Evolutionary conservation across 2,329 filamentous ascomycete genomes (phyloP).

Genomic region (Emergomyces pasteurianus): DNA sequence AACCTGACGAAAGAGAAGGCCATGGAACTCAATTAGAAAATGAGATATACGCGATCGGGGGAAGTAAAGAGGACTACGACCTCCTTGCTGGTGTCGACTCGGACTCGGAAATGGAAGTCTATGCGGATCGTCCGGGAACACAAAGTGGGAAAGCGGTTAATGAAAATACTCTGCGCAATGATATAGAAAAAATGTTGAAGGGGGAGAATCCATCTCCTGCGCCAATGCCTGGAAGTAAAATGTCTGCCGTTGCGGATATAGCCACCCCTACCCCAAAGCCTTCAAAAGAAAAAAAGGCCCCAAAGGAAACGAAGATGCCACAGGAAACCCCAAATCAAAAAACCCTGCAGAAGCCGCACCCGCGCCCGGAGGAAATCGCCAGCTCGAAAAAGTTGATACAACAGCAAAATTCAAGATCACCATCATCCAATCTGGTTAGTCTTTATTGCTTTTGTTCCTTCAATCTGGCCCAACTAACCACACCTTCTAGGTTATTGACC

Average conservation of each 20-base stretch:
- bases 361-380: constrained; percentile 19
- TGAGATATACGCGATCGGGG: constrained; percentile 37
- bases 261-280: background rate
- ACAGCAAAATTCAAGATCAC: background rate
- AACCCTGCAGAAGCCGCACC: constrained; percentile 16
- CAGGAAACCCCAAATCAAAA: background rate
- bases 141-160: constrained; percentile 13
- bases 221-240: background rate
- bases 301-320: constrained; percentile 2
- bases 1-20: constrained; percentile 10
- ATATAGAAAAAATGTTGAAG: constrained; percentile 20
- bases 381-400: constrained; percentile 2
- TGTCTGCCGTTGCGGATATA: background rate
- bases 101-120: constrained; percentile 35
- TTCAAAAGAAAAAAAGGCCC: background rate
- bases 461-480: constrained; percentile 12
- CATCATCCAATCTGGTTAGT: constrained; percentile 22
- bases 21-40: constrained; percentile 25
- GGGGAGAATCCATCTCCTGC: constrained; percentile 17
- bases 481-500: constrained; percentile 41
- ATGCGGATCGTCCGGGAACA: constrained; percentile 4
- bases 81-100: constrained; percentile 34
- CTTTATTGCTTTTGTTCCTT: background rate
- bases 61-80: constrained; percentile 38
- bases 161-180: constrained; percentile 27